Evolutionary conservation across 1,284 basidiomycete species (phyloP), one percentile per base, ranked within the genome.

Genomic region (Cutaneotrichosporon sp.): DNA sequence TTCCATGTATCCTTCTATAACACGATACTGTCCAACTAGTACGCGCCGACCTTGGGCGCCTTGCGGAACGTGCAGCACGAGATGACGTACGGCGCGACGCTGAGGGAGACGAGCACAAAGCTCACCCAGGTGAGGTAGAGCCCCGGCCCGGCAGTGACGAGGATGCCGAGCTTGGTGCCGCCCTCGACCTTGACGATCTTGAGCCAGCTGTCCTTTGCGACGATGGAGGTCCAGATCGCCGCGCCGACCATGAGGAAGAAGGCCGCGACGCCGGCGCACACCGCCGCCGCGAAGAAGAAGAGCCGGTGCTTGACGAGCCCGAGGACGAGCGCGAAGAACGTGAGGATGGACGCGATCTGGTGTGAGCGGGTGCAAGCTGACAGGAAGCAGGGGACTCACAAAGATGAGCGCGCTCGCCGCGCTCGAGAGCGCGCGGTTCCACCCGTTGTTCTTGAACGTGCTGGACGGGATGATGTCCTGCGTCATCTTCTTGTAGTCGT

Each of bases 101-200:
- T 70, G 29, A 81, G 67, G 8, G 73, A 62, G 56, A 74, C 69
- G 38, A 76, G 63, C n/a, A 67, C 78, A 65, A 79, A 80, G 16
- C 76, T 69, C 10, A 78, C 78, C 79, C 79, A 81, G 18, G 71
- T 71, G 53, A 78, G 68, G 68, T 78, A 78, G 8, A 79, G 66
- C 5, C 71, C 58, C 18, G 73, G 66, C 33, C 78, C 78, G 4
- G 75, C 67, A 8, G 62, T 68, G 45, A 76, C 70, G 42, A 54
- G 45, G 56, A 79, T 74, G 34, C 78, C 78, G 24, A 79, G 67
- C 10, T 58, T 56, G 25, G 59, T 63, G 18, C 68, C 72, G 52
- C 67, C 52, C 51, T 69, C 34, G 9, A 77, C 74, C 56, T 74
- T 70, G 56, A 76, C 70, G 27, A 64, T 65, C 47, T 69, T 69